Evolutionary conservation across 2,329 filamentous ascomycete species (phyloP), one percentile per base, ranked within the genome.

Genomic region (Cladosporium phlei): DNA sequence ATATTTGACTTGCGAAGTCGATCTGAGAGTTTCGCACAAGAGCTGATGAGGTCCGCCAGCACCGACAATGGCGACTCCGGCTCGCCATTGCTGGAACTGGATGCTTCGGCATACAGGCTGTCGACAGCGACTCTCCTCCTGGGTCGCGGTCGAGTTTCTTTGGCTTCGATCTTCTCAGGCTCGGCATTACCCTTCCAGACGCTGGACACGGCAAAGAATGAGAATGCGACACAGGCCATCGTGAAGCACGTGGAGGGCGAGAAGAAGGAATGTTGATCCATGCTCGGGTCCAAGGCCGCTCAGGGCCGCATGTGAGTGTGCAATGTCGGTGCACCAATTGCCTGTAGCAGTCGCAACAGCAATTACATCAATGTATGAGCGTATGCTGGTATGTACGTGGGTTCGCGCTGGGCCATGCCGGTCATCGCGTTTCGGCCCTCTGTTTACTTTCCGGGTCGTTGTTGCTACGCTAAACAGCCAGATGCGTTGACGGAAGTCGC

Each of bases 151-250:
- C 53, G 46, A 10, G 35, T 9, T 16, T 28, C 29, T 16, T 20
- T 38, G 30, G 24, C 27, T 28, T 38, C 38, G 21, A 19, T 19
- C 24, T 38, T 25, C 12, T 37, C 14, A 4, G 17, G 25, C 3
- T 14, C 19, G 14, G 21, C 33, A 7, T 10, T 54, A 17, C 50
- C 55, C 21, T 46, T 49, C 55, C 55, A 55, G 11, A 55, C 42
- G 7, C 52, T 51, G 8, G 56, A 52, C 4, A 58, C 45, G 4
- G 56, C 56, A 2, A 60, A 43, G 14, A 56, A 35, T 5, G 57
- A 59, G 35, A 60, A 56, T 9, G 55, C 52, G 16, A 55, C 49
- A 30, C 57, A 60, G 5, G 57, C 56, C 11, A 59, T 43, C 7
- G 51, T 52, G 46, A 58, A 59, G 40, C 47, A 58, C 24, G 53